Evolutionary conservation across 345 rosid species (phyloP).

Genomic region (Hypericum perforatum): DNA sequence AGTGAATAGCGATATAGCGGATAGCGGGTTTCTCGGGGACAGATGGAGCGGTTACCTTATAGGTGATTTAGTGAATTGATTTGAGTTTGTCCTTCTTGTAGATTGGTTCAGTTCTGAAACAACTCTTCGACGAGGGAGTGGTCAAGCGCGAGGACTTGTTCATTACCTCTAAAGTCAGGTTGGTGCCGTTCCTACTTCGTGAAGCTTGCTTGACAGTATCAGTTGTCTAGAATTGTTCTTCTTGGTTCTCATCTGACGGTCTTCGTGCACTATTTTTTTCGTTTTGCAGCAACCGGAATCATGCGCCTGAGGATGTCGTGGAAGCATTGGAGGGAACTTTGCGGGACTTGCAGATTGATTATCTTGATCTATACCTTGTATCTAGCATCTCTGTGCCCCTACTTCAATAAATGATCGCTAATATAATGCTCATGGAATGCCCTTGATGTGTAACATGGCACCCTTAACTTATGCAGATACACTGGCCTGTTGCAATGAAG

Average conservation of each 20-base stretch:
- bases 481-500: constrained; percentile 4
- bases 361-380: constrained; percentile 6
- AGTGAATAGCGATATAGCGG: too few species aligned
- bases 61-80: too few species aligned
- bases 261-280: too few species aligned
- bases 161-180: constrained; percentile 7
- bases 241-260: too few species aligned
- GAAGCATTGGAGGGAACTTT: constrained; percentile 1
- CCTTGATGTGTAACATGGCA: too few species aligned
- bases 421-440: not conserved
- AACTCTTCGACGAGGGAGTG: constrained; percentile 5
- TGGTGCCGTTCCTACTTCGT: not conserved
- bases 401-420: not conserved
- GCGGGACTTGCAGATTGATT: constrained; percentile 4
- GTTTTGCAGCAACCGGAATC: not conserved
- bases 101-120: constrained; percentile 5
- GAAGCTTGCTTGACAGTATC: too few species aligned
- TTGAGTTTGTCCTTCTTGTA: not conserved
- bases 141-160: constrained; percentile 7
- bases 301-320: constrained; percentile 5
- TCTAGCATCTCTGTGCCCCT: not conserved
- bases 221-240: not conserved
- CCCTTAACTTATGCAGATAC: not conserved
- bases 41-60: too few species aligned
- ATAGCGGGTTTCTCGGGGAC: too few species aligned